Evolutionary conservation across 352 stramenopile genomes (phyloP).

Genomic region (Phytophthora sp.): DNA sequence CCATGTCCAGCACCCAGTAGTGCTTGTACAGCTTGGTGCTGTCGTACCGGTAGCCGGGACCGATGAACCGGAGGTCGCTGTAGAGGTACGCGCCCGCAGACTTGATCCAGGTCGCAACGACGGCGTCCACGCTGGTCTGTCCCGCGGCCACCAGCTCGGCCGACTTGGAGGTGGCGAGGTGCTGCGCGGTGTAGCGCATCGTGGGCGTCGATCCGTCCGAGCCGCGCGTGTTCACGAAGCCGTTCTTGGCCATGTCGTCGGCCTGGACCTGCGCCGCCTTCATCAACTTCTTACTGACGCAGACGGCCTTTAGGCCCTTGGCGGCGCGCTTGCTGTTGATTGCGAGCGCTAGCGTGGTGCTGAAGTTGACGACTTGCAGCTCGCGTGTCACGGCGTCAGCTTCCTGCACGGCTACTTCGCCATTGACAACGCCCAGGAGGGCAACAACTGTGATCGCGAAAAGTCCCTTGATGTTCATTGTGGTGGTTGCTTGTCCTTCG

Average conservation of each 20-base stretch:
- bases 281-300: slow-evolving; percentile 40
- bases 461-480: slow-evolving; percentile 14
- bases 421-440: slow-evolving; percentile 1
- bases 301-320: slow-evolving; percentile 36
- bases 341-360: slow-evolving; percentile 25
- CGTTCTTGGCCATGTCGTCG: slow-evolving; percentile 27
- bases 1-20: slow-evolving; percentile 39
- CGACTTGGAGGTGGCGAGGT: slow-evolving; percentile 13
- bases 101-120: slow-evolving; percentile 51
- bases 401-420: slow-evolving; percentile 1
- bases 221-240: slow-evolving; percentile 26
- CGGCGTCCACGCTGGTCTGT: slow-evolving; percentile 28
- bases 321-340: slow-evolving; percentile 41
- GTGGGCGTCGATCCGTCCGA: slow-evolving; percentile 33
- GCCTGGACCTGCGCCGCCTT: slow-evolving; percentile 26
- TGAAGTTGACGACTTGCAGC: slow-evolving; percentile 38
- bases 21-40: slow-evolving; percentile 24
- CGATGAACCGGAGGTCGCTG: slow-evolving; percentile 28
- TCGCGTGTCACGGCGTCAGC: background rate
- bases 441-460: slow-evolving; percentile 11
- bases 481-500: slow-evolving; percentile 1
- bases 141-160: slow-evolving; percentile 47
- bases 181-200: slow-evolving; percentile 23
- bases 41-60: slow-evolving; percentile 32
- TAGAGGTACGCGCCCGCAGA: slow-evolving; percentile 37